phyloP scores from a whole-genome alignment of 306 rosid genomes.

The Lotus japonicus region DNA sequence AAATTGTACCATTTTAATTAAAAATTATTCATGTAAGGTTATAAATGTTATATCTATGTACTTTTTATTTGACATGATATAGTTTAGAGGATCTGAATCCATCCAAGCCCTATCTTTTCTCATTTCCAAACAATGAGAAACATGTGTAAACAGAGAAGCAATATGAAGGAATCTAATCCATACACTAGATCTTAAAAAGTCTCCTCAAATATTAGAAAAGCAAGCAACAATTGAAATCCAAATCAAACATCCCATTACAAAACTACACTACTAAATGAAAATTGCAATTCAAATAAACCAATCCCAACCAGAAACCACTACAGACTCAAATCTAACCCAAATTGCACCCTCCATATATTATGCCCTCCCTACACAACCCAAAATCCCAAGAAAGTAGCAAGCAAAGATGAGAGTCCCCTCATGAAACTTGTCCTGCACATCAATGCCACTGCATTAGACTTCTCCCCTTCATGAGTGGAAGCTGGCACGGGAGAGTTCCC shows the following conservation, averaged over 20 bases:
- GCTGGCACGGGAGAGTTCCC: conserved; percentile 23
- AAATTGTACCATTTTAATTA: no score
- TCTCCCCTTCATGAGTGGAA: background rate
- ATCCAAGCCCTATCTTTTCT: no score
- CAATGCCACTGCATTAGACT: conserved; percentile 9
- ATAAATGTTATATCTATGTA: no score
- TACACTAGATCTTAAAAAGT: background rate
- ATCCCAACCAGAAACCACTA: background rate
- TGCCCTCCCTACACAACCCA: conserved; percentile 6
- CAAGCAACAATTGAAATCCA: background rate
- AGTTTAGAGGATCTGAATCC: no score
- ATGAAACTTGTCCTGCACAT: background rate
- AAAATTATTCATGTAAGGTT: no score
- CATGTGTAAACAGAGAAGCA: no score
- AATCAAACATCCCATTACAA: background rate
- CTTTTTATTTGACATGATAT: no score
- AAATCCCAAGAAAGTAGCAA: conserved; percentile 19
- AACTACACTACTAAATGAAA: background rate
- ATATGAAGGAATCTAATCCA: no score
- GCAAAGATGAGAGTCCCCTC: background rate
- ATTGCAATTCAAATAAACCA: background rate
- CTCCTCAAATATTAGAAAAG: background rate
- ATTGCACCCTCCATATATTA: background rate
- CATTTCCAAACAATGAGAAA: no score
- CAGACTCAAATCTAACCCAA: conserved; percentile 13